phyloP scores from a whole-genome alignment of 768 basidiomycete species.

The Neoboletus subvelutipes region DNA sequence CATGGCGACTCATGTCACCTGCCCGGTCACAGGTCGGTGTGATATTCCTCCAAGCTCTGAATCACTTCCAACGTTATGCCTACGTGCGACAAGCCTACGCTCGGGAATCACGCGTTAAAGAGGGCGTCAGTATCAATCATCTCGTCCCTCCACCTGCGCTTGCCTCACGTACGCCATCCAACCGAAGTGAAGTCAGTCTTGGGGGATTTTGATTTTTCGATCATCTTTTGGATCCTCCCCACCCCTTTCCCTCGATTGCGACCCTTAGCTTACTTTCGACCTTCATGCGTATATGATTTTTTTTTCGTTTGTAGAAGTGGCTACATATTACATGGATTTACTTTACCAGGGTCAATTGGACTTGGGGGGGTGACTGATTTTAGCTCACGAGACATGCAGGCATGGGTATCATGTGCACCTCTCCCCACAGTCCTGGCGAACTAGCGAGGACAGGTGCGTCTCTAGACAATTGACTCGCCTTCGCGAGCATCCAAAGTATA shows the following conservation, averaged over 20 bases:
- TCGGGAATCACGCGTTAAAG: slow-evolving; percentile 46
- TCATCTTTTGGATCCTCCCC: not conserved
- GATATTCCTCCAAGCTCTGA: slow-evolving; percentile 72
- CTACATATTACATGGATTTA: not conserved
- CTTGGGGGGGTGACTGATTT: not conserved
- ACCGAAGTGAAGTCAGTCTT: slow-evolving; percentile 46
- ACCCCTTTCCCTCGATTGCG: not conserved
- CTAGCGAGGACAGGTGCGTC: slow-evolving; percentile 7
- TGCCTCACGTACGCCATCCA: slow-evolving; percentile 42
- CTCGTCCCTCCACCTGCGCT: slow-evolving; percentile 34
- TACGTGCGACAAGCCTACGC: slow-evolving; percentile 81
- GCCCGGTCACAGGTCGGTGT: slow-evolving; percentile 61
- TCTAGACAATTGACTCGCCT: slow-evolving; percentile 17
- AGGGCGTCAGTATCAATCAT: slow-evolving; percentile 27
- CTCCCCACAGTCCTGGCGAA: slow-evolving; percentile 7
- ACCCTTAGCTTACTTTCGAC: slow-evolving; percentile 30
- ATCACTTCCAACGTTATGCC: slow-evolving; percentile 87
- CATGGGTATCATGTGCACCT: slow-evolving; percentile 12
- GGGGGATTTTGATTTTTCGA: slow-evolving; percentile 29
- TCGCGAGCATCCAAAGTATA: not conserved
- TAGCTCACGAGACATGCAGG: not conserved
- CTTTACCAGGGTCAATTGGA: not conserved
- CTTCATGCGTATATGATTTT: slow-evolving; percentile 28
- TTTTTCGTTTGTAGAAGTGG: slow-evolving; percentile 2
- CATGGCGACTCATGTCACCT: not conserved